These are phyloP conservation scores for Sordaria brevicollis DNA, from an alignment of 495 filamentous ascomycete species.

Conservation along the genomic window DNA sequence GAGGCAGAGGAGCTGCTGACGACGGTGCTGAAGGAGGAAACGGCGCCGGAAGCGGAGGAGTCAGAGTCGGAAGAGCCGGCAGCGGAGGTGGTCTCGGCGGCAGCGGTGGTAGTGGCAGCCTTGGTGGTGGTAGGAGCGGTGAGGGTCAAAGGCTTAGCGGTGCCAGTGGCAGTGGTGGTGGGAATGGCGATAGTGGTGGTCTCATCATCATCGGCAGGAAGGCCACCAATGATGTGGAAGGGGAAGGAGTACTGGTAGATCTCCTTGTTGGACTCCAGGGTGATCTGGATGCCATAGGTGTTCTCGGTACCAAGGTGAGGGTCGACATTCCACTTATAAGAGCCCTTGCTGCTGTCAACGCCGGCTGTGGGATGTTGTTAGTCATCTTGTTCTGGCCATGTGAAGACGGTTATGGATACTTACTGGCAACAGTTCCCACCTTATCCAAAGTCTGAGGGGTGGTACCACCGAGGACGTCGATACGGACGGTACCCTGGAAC, in stretches of 20 bases:
- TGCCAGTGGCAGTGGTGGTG: not conserved
- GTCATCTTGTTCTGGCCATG: not conserved
- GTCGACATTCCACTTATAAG: constrained; percentile 30
- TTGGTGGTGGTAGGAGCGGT: not conserved
- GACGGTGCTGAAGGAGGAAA: not conserved
- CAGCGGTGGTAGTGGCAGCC: not conserved
- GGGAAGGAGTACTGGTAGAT: constrained; percentile 42
- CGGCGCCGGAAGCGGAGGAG: constrained; percentile 4
- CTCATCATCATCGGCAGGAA: not conserved
- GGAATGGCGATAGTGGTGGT: constrained; percentile 1
- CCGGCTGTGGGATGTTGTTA: constrained; percentile 9
- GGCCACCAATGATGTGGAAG: constrained; percentile 31
- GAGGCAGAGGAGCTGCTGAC: constrained; percentile 1
- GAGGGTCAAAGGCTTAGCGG: not conserved
- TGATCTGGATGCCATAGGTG: constrained; percentile 37
- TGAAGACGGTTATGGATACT: constrained; percentile 8
- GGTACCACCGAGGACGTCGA: constrained; percentile 32
- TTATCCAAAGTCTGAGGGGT: constrained; percentile 14
- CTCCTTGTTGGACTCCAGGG: constrained; percentile 18
- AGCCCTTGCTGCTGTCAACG: constrained; percentile 18
- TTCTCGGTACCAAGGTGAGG: constrained; percentile 23
- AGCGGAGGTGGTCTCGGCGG: not conserved
- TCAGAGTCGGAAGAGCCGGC: not conserved
- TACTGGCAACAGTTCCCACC: constrained; percentile 28
- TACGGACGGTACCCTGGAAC: constrained; percentile 23